phyloP scores from a whole-genome alignment of 495 filamentous ascomycete genomes.

The Clavariopsis aquatica region DNA sequence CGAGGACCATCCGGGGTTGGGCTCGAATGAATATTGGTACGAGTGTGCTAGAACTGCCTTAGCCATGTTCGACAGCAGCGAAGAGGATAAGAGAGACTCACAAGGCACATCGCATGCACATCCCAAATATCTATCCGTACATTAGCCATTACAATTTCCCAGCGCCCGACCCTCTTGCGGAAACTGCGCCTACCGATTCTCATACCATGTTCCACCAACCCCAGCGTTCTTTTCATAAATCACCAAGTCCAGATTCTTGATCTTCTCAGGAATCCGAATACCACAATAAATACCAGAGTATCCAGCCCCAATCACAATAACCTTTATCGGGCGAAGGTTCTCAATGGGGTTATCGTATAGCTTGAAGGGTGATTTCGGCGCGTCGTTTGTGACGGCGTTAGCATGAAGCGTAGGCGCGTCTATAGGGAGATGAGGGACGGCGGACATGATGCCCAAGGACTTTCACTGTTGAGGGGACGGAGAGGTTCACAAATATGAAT shows the following conservation, averaged over 20 bases:
- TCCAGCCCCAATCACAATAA: slow-evolving; percentile 68
- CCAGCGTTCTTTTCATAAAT: slow-evolving; percentile 81
- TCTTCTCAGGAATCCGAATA: slow-evolving; percentile 59
- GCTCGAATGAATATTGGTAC: slow-evolving; percentile 44
- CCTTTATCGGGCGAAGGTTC: slow-evolving; percentile 55
- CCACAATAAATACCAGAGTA: slow-evolving; percentile 64
- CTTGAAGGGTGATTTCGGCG: slow-evolving; percentile 10
- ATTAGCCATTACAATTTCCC: not conserved
- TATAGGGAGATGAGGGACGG: slow-evolving; percentile 22
- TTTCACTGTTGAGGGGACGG: not conserved
- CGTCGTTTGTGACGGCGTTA: slow-evolving; percentile 4
- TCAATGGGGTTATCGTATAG: slow-evolving; percentile 52
- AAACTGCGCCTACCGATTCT: slow-evolving; percentile 51
- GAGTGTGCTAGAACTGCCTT: slow-evolving; percentile 28
- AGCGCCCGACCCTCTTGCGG: not conserved
- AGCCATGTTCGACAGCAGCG: no score
- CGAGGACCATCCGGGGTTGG: slow-evolving; percentile 42
- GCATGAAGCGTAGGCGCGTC: slow-evolving; percentile 3
- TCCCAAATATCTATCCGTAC: slow-evolving; percentile 57
- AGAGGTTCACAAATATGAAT: not conserved
- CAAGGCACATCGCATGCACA: slow-evolving; percentile 51
- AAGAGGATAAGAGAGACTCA: no score
- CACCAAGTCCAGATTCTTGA: slow-evolving; percentile 60
- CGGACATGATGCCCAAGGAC: slow-evolving; percentile 17
- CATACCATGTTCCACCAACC: slow-evolving; percentile 71